These are phyloP conservation scores for Durio zibethinus DNA, from an alignment of 345 rosid genomes.

Conservation along the genomic window DNA sequence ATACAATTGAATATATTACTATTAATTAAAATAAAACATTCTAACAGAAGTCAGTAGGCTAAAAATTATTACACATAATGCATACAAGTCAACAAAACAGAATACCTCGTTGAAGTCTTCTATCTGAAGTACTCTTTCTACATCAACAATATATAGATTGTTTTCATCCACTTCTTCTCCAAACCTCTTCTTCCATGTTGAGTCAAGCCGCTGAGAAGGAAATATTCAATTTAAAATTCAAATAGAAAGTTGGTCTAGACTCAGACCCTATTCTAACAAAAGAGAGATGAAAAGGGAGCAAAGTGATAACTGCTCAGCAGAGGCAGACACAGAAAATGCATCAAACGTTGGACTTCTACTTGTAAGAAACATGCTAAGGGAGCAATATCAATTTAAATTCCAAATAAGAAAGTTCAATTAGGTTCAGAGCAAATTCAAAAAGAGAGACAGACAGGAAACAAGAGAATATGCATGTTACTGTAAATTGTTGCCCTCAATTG, in stretches of 20 bases:
- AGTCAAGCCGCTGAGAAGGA: slow-evolving; percentile 48
- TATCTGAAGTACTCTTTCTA: slow-evolving; percentile 79
- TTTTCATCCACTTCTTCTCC: slow-evolving; percentile 61
- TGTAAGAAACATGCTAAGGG: background rate
- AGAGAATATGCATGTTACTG: background rate
- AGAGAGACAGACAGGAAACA: background rate
- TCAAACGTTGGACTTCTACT: background rate
- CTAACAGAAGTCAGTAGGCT: background rate
- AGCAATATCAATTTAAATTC: background rate
- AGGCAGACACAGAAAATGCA: background rate
- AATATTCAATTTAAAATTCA: slow-evolving; percentile 6
- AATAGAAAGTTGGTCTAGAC: background rate
- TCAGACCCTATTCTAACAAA: background rate
- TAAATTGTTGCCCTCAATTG: background rate
- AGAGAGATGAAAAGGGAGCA: background rate
- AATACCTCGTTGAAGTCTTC: slow-evolving; percentile 88
- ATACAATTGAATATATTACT: background rate
- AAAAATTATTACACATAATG: background rate
- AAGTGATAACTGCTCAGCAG: background rate
- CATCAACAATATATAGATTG: slow-evolving; percentile 48
- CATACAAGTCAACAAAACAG: background rate
- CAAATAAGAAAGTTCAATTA: background rate
- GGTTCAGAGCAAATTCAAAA: background rate
- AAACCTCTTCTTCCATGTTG: slow-evolving; percentile 76
- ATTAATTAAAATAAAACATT: background rate